Evolutionary conservation across 441 rosid species (phyloP).

Genomic region (Rhodomyrtus psidioides): DNA sequence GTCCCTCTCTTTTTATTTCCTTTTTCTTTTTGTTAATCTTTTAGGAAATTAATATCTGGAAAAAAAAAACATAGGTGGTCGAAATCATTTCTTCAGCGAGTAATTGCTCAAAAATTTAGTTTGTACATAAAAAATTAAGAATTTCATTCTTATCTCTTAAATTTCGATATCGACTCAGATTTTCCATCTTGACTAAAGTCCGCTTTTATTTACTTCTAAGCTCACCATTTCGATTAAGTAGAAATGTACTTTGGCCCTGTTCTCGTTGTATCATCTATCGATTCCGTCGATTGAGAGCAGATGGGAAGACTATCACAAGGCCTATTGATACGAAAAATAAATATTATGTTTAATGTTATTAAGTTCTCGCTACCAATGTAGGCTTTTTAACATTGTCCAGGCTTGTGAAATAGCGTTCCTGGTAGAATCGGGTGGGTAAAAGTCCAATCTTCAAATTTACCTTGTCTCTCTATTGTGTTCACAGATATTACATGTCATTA

Average conservation of each 20-base stretch:
- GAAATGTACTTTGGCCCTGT: fast-evolving
- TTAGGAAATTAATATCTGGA: too few relatives aligned
- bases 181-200: neutral
- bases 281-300: fast-evolving
- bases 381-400: too few relatives aligned
- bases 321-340: neutral
- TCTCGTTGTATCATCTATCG: fast-evolving
- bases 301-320: neutral
- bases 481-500: neutral
- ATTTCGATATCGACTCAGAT: neutral
- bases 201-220: neutral
- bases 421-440: too few relatives aligned
- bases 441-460: neutral
- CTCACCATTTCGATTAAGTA: neutral
- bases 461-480: fast-evolving
- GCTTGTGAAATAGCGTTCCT: too few relatives aligned
- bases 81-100: neutral
- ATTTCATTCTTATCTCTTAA: neutral
- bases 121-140: neutral
- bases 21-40: neutral
- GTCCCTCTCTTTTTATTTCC: neutral
- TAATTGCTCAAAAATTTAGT: neutral
- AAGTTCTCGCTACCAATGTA: fast-evolving
- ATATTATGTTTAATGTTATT: neutral
- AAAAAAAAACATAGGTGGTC: too few relatives aligned